A percentile compares a stretch with the other conserved stretches of the same genome.
Conservation (phyloP, 208 protist species). For the Angomonas ambiguus region DNA sequence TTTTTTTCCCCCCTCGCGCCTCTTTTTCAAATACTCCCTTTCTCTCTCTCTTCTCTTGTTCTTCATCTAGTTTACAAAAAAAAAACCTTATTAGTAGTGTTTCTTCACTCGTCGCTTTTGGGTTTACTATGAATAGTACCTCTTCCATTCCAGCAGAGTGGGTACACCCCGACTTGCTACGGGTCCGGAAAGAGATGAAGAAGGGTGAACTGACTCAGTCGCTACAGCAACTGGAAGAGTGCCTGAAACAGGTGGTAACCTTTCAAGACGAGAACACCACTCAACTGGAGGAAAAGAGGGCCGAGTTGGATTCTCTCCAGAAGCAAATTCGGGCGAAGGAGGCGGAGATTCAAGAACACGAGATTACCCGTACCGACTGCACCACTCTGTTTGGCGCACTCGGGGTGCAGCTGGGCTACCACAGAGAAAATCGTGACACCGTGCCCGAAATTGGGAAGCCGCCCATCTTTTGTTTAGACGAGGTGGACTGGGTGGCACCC, state of each 20-base stretch:
- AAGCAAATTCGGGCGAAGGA: slow-evolving; percentile 16
- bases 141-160: slow-evolving; percentile 37
- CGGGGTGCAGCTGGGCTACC: background rate
- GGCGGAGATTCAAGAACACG: background rate
- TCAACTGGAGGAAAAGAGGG: too few relatives aligned
- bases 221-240: background rate
- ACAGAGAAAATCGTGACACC: background rate
- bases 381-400: background rate
- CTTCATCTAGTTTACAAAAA: background rate
- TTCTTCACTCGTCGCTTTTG: background rate
- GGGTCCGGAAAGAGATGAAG: slow-evolving; percentile 26
- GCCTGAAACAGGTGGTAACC: background rate
- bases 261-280: background rate
- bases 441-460: background rate
- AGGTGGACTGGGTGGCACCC: background rate
- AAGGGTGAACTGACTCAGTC: background rate
- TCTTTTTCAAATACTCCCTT: slow-evolving; percentile 1
- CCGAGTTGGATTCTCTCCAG: too few relatives aligned
- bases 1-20: background rate
- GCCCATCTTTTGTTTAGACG: background rate
- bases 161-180: slow-evolving; percentile 64
- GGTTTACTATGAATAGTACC: background rate
- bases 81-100: background rate
- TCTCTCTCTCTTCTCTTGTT: background rate
- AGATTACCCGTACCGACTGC: background rate